Percentiles rank a stretch among this genome's conserved stretches.
Conservation (phyloP, 441 rosid species). For the Aquilaria agallochum region DNA sequence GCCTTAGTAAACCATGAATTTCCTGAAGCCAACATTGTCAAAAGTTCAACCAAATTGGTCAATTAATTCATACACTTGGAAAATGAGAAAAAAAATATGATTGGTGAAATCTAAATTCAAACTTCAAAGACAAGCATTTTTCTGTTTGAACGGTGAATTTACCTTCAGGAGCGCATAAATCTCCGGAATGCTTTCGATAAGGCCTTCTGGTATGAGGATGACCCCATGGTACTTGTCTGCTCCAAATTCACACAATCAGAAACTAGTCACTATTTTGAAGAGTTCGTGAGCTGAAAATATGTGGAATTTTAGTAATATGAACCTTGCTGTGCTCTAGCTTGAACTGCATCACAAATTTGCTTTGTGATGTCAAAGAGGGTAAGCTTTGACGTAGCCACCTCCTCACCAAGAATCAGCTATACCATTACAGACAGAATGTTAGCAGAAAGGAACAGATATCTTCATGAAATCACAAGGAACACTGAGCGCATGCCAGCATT, state of each 20-base stretch:
- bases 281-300: conserved; percentile 9
- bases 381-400: conserved; percentile 96
- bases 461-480: neutral
- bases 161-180: conserved; percentile 94
- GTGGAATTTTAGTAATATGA: conserved; percentile 16
- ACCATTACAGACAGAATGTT: conserved; percentile 10
- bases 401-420: conserved; percentile 95
- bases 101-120: neutral
- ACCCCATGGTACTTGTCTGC: conserved; percentile 96
- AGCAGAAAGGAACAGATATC: conserved; percentile 6
- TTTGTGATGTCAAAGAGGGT: conserved; percentile 85
- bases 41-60: conserved; percentile 3
- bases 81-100: neutral
- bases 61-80: neutral
- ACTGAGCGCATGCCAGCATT: conserved; percentile 7
- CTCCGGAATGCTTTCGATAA: conserved; percentile 97
- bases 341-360: conserved; percentile 96
- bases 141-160: conserved; percentile 6
- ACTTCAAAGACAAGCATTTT: neutral
- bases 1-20: conserved; percentile 83
- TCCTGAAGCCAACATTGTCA: conserved; percentile 54
- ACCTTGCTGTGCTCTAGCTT: conserved; percentile 94
- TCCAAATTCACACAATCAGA: conserved; percentile 19
- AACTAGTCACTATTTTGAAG: conserved; percentile 12
- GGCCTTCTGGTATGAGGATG: conserved; percentile 96